Conservation (phyloP, 495 filamentous ascomycete species). For the Aspergillus incahuasiensis region DNA sequence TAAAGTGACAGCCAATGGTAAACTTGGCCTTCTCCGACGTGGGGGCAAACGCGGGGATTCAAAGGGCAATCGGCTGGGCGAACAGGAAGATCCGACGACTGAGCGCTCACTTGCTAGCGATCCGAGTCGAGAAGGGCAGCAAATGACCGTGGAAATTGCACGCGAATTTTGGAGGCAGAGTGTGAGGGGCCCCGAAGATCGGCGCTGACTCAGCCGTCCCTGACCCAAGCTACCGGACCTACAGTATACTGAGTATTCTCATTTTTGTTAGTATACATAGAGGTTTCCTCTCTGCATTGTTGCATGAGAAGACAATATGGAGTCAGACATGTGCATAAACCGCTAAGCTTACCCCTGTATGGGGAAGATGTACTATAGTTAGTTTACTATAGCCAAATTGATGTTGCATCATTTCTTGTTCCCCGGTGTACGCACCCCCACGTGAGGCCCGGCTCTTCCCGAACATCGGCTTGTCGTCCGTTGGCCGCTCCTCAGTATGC, state of each 20-base stretch:
- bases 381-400: not conserved
- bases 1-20: conserved; percentile 12
- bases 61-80: conserved; percentile 1
- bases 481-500: not conserved
- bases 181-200: conserved; percentile 4
- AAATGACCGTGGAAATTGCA: conserved; percentile 3
- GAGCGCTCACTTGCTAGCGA: conserved; percentile 3
- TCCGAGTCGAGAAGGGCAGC: conserved; percentile 6
- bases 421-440: conserved; percentile 5
- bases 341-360: too few relatives aligned
- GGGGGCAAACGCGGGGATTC: conserved; percentile 9
- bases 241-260: not conserved
- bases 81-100: not conserved
- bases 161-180: not conserved
- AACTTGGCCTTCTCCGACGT: conserved; percentile 16
- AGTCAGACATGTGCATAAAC: not conserved
- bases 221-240: conserved; percentile 1
- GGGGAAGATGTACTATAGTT: too few relatives aligned
- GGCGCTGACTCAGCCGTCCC: conserved; percentile 7
- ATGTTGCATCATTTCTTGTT: not conserved
- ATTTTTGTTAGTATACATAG: too few relatives aligned
- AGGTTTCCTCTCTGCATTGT: not conserved
- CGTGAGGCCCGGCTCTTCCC: conserved; percentile 12
- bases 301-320: not conserved
- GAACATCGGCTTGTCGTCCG: conserved; percentile 4